Evolutionary conservation across 305 asterid genomes (phyloP), one percentile per base, ranked within the genome.

Genomic region (Fraxinus xanthoxyloides): DNA sequence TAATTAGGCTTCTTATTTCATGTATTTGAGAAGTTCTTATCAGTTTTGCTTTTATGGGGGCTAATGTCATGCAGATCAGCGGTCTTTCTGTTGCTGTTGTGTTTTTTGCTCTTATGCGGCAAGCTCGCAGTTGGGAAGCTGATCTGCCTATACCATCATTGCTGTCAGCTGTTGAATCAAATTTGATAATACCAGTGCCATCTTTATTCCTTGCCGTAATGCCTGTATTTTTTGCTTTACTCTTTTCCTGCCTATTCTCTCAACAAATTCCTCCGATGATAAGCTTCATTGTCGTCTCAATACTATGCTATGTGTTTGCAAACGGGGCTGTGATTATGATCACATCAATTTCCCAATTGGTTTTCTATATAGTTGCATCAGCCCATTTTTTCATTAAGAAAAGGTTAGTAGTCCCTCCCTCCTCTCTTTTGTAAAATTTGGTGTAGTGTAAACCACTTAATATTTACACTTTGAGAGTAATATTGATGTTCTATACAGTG

Each of bases 61-160:
- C 86, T 85, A 82, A 79, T 81, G 35, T 76, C 79, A 74, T 90
- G 95, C 98, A 97, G 99, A 90, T 94, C 87, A 83, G 84, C 84
- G 97, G 98, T 84, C 93, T 94, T 85, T 87, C 95, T 79, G 54
- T 93, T 77, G 93, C 99, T 80, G 94, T 92, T 77, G 90, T 89
- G 59, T 92, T 93, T 89, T 97, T 93, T 7, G 98, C 97, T 90
- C 92, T 94, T 87, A 94, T 92, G 97, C 90, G 94, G 87, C 99
- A 94, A 91, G 93, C 98, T 59, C 83, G 89, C 84, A 95, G 97
- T 83, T 92, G 98, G 95, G 98, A 97, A 84, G 86, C 89, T 84
- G 94, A 93, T 87, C 92, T 81, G 87, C 96, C 97, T 46, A 78
- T 94, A 82, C 99, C 98, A 34, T 92, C 99, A 7, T 40, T 97